Percentiles rank a stretch among this genome's conserved stretches.
Evolutionary conservation across 2,329 filamentous ascomycete genomes (phyloP).

Genomic region (Ophiostoma novo-ulmi): DNA sequence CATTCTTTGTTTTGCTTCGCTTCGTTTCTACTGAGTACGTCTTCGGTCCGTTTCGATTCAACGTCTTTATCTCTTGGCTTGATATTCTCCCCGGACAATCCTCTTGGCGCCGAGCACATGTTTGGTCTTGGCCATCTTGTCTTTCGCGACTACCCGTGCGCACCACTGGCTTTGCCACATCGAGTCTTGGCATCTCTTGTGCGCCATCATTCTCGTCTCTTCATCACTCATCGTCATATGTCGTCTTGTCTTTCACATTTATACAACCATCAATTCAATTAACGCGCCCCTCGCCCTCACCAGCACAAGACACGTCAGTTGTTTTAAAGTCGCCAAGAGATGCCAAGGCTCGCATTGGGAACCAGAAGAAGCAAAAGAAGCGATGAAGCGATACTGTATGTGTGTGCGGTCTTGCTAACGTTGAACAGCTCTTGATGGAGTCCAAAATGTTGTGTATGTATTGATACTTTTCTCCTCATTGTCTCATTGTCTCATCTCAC

Average conservation of each 20-base stretch:
- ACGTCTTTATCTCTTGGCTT: conserved; percentile 8
- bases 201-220: not conserved
- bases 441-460: conserved; percentile 34
- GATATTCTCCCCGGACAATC: conserved; percentile 14
- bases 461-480: not conserved
- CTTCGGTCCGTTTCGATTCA: not conserved
- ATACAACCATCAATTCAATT: not conserved
- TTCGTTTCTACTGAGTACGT: not conserved
- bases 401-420: conserved; percentile 30
- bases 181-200: conserved; percentile 1
- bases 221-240: not conserved
- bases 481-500: not conserved
- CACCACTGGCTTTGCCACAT: not conserved
- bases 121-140: conserved; percentile 22
- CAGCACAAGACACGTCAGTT: not conserved
- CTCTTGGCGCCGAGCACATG: conserved; percentile 24
- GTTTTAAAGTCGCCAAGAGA: conserved; percentile 12
- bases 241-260: not conserved
- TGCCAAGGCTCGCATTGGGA: conserved; percentile 15
- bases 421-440: conserved; percentile 35
- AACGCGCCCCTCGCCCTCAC: not conserved
- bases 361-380: not conserved
- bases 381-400: not conserved
- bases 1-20: not conserved
- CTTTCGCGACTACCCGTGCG: conserved; percentile 19